These are phyloP conservation scores for Pythium biforme DNA, from an alignment of 352 stramenopile species.

Conservation along the genomic window DNA sequence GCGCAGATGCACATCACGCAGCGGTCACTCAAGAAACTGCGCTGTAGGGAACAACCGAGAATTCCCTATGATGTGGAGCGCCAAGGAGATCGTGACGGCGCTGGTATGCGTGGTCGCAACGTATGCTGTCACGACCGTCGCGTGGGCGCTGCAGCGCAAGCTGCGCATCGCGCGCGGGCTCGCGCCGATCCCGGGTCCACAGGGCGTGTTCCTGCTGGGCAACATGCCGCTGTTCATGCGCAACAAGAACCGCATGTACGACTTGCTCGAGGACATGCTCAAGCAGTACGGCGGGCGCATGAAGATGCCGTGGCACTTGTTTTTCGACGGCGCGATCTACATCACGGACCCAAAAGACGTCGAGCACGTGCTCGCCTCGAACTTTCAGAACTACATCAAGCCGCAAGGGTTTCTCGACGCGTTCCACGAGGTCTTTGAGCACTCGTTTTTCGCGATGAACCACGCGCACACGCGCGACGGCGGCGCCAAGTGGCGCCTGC, in stretches of 20 bases:
- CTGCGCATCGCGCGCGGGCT: conserved; percentile 50
- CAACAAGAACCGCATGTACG: conserved; percentile 53
- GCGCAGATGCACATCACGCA: too few relatives aligned
- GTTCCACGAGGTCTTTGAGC: conserved; percentile 61
- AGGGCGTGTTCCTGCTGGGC: conserved; percentile 45
- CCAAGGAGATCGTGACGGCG: conserved; percentile 11
- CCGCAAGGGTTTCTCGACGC: conserved; percentile 64
- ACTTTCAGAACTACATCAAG: conserved; percentile 76
- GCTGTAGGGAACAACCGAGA: background rate
- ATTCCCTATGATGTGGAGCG: conserved; percentile 3
- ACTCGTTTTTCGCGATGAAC: conserved; percentile 77
- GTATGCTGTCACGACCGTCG: conserved; percentile 6
- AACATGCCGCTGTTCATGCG: conserved; percentile 54
- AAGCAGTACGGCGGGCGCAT: conserved; percentile 44
- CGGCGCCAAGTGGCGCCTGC: conserved; percentile 60
- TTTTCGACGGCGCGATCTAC: conserved; percentile 64
- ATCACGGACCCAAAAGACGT: conserved; percentile 62
- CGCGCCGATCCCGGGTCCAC: conserved; percentile 38
- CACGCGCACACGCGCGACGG: conserved; percentile 49
- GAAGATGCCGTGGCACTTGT: conserved; percentile 69
- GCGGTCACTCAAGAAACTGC: background rate
- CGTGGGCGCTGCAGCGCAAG: conserved; percentile 38
- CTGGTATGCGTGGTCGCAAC: conserved; percentile 10
- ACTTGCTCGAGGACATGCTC: conserved; percentile 53
- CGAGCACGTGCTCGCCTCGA: conserved; percentile 61